Evolutionary conservation across 2,329 filamentous ascomycete genomes (phyloP).

Genomic region (Colletotrichum cereale): DNA sequence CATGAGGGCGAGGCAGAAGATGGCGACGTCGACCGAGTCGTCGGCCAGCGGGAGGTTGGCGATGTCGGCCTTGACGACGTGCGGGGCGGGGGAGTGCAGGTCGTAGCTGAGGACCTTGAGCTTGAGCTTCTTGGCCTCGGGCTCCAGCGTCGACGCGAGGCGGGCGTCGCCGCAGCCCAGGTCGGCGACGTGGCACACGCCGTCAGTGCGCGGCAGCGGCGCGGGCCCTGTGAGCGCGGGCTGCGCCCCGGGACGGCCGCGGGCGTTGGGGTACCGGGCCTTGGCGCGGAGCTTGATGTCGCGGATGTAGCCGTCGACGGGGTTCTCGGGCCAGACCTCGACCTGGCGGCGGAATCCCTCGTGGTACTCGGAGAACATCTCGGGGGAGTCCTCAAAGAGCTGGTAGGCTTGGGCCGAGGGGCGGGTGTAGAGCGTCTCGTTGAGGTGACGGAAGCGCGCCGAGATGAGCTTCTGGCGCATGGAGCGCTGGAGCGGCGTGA

Average conservation of each 20-base stretch:
- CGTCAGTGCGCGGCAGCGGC: conserved; percentile 78
- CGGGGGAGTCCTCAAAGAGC: conserved; percentile 86
- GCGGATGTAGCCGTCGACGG: conserved; percentile 86
- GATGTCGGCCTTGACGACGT: conserved; percentile 91
- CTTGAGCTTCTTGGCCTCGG: conserved; percentile 73
- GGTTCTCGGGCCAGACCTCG: conserved; percentile 95
- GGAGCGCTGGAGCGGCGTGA: conserved; percentile 91
- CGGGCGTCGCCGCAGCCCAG: conserved; percentile 93
- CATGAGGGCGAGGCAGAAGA: conserved; percentile 98
- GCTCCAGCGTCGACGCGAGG: conserved; percentile 77
- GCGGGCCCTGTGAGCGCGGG: conserved; percentile 46
- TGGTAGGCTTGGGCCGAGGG: conserved; percentile 86
- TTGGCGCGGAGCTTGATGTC: conserved; percentile 78
- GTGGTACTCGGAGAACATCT: conserved; percentile 97
- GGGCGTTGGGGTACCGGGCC: conserved; percentile 50
- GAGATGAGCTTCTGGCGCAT: conserved; percentile 97
- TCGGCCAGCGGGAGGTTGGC: conserved; percentile 82
- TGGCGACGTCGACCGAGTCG: conserved; percentile 83
- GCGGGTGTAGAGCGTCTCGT: conserved; percentile 95
- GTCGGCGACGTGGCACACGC: conserved; percentile 85
- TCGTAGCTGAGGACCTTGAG: conserved; percentile 88
- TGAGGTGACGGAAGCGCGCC: conserved; percentile 96
- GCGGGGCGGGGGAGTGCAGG: conserved; percentile 79
- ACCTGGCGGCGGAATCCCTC: conserved; percentile 96
- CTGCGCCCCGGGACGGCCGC: conserved; percentile 42